Conservation (phyloP, 495 filamentous ascomycete genomes). For the Neurospora hispaniola region DNA sequence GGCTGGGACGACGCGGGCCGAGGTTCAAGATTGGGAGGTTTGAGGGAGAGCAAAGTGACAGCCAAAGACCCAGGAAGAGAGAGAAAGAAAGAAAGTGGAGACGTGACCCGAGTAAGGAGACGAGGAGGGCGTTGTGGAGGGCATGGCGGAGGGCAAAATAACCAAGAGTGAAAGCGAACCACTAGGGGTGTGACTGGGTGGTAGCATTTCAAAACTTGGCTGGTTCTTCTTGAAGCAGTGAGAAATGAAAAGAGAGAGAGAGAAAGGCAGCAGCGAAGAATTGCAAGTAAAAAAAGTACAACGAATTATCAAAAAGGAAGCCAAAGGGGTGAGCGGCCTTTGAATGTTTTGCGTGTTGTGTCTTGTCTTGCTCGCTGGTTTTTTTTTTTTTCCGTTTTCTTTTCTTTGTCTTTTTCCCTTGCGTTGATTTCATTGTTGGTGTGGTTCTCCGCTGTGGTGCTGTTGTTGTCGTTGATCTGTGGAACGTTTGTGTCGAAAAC, state of each 20-base stretch:
- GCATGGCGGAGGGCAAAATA: neutral
- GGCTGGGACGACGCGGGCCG: neutral
- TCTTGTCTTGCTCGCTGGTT: neutral
- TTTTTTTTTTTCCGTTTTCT: too few species aligned
- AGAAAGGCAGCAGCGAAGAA: neutral
- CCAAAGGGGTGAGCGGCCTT: neutral
- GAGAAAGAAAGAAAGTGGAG: neutral
- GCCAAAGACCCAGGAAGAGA: neutral
- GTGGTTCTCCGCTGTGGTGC: neutral
- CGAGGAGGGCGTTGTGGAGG: neutral
- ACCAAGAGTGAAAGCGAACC: neutral
- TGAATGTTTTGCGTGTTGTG: neutral
- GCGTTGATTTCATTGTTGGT: neutral
- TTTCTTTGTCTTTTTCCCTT: too few species aligned
- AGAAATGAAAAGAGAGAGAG: neutral
- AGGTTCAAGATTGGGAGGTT: neutral
- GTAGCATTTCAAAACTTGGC: neutral
- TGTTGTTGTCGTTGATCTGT: neutral
- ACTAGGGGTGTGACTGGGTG: neutral
- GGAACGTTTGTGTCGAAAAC: neutral
- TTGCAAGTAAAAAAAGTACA: neutral
- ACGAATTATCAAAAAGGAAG: neutral
- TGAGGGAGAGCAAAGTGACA: neutral
- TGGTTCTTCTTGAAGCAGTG: neutral
- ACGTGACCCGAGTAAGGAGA: neutral